Evolutionary conservation across 1,284 basidiomycete species (phyloP).

Genomic region (Leccinum solheimii): DNA sequence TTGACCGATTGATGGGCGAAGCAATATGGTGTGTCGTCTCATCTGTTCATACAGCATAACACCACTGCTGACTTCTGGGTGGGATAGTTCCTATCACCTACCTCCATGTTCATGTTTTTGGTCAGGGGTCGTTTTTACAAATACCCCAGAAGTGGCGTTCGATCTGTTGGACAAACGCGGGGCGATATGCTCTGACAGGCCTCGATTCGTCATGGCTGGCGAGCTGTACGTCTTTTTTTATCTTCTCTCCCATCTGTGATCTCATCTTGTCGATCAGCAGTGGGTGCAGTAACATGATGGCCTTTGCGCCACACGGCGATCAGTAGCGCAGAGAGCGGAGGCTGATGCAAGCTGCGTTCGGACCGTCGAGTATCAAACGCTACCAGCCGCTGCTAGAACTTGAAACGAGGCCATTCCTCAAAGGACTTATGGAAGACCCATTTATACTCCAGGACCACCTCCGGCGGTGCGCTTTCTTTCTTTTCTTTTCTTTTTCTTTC

Average conservation of each 20-base stretch:
- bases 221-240: conserved; percentile 47
- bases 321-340: conserved; percentile 63
- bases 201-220: conserved; percentile 61
- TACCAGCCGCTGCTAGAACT: conserved; percentile 61
- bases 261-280: conserved; percentile 39
- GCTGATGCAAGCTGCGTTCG: conserved; percentile 64
- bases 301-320: conserved; percentile 67
- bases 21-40: conserved; percentile 44
- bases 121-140: conserved; percentile 66
- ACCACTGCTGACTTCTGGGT: neutral
- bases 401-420: conserved; percentile 52
- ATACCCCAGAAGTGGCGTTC: conserved; percentile 53
- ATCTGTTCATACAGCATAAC: neutral
- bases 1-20: conserved; percentile 49
- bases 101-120: conserved; percentile 64
- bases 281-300: conserved; percentile 72
- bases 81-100: conserved; percentile 60
- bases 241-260: neutral
- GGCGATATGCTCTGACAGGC: conserved; percentile 71
- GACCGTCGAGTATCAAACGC: conserved; percentile 47
- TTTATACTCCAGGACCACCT: conserved; percentile 44
- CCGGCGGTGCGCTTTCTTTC: conserved; percentile 33
- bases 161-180: conserved; percentile 70
- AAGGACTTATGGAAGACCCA: conserved; percentile 45
- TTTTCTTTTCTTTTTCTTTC: neutral